Base-by-base conservation (phyloP, 2,329 filamentous ascomycete species). In the Juglanconis juglandina region DNA sequence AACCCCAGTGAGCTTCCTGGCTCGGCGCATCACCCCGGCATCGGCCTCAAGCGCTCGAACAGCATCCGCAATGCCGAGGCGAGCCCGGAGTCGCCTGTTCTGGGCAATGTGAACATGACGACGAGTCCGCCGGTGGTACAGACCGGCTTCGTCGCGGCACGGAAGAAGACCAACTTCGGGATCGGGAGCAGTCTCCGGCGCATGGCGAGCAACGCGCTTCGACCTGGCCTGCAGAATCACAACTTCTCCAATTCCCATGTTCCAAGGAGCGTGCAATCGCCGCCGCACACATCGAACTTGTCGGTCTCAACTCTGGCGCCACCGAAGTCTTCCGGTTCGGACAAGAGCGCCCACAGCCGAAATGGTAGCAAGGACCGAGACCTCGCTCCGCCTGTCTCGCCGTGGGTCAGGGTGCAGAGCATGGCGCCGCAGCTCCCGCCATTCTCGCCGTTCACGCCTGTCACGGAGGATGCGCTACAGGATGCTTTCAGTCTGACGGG, bases 391-490 rank as follows among this genome's bases (percentile, higher is more conserved):
- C 64, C 61, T 6, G 47, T 65, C 33, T 63, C 52, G 4, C 60
- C 52, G 2, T 62, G 60, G 57, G 17, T 60, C 7, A 53, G 62
- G n/a, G 58, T 60, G 6, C 62, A 59, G 53, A 65, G 58, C 44
- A 59, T 61, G 56, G 61, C 63, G 8, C 63, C 63, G 5, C 63
- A 65, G 54, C 39, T 65, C 2, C 61, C 63, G 7, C 58, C 59
- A 4, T 59, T 65, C 24, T 44, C 56, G 1, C 61, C 59, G 4
- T 65, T 65, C 54, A 62, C 61, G 11, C 63, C 63, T 3, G 61
- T 65, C 11, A 60, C 54, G 30, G 61, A 63, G 17, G 55, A 61
- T 35, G 24, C 53, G 5, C 58, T 61, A 11, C n/a, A 47, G n/a
- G 62, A 61, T 41, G n/a, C 58, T 3, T 63, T 63, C 32, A 58